phyloP scores from a whole-genome alignment of 805 yeast species.

The Cyberlindnera petersonii region DNA sequence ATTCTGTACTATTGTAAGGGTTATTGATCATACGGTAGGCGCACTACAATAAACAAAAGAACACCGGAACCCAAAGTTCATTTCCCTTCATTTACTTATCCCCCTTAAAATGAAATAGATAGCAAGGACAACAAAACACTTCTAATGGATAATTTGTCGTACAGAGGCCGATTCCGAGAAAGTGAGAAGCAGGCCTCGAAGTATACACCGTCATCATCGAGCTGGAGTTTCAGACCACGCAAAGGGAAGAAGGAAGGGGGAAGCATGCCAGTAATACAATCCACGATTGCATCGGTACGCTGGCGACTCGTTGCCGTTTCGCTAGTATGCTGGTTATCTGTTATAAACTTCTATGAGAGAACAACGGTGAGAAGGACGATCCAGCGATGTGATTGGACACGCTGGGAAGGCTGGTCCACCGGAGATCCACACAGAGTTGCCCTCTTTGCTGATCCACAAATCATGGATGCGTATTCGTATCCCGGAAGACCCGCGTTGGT shows the following conservation, averaged over 20 bases:
- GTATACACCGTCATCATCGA: background rate
- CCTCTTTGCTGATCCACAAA: constrained; percentile 89
- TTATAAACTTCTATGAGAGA: constrained; percentile 54
- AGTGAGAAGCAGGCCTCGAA: background rate
- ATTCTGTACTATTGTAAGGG: too few species aligned
- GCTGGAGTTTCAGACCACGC: constrained; percentile 17
- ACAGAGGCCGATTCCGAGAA: constrained; percentile 16
- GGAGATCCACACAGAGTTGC: constrained; percentile 47
- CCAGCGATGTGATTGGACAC: constrained; percentile 53
- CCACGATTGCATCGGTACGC: constrained; percentile 7
- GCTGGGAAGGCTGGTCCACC: constrained; percentile 59
- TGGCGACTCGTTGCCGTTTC: constrained; percentile 13
- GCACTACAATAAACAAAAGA: too few species aligned
- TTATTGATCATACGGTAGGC: too few species aligned
- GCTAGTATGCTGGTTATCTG: constrained; percentile 38
- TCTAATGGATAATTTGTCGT: constrained; percentile 14
- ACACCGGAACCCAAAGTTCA: too few species aligned
- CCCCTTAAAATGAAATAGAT: too few species aligned
- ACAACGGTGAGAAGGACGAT: constrained; percentile 43
- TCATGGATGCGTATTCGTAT: constrained; percentile 85
- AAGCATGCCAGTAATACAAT: constrained; percentile 3
- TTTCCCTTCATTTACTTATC: too few species aligned
- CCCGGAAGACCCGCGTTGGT: constrained; percentile 57
- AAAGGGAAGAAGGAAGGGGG: constrained; percentile 4
- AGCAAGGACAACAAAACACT: background rate